These are phyloP conservation scores for Kodamaea hsintzibuensis DNA, from an alignment of 805 yeast genomes.

Conservation along the genomic window DNA sequence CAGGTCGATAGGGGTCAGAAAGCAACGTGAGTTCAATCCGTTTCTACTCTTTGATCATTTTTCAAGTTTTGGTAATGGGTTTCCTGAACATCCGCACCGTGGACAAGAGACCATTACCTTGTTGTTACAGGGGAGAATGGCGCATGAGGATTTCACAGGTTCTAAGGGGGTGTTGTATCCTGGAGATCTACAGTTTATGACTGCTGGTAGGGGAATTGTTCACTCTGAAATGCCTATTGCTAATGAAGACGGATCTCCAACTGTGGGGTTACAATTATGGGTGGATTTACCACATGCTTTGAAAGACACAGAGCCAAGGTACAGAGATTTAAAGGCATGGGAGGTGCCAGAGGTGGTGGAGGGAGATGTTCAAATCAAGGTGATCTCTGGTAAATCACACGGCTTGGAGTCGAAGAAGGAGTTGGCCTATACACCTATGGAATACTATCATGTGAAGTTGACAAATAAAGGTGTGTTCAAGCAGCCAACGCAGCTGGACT, in stretches of 20 bases:
- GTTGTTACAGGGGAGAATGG: constrained; percentile 63
- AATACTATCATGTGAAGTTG: constrained; percentile 65
- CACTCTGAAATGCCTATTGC: constrained; percentile 85
- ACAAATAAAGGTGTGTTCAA: constrained; percentile 63
- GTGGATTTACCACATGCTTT: constrained; percentile 71
- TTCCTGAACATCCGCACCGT: constrained; percentile 82
- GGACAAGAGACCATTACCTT: constrained; percentile 83
- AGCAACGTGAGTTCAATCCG: constrained; percentile 75
- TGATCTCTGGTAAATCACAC: constrained; percentile 74
- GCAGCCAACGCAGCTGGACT: constrained; percentile 61
- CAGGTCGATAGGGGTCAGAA: constrained; percentile 71
- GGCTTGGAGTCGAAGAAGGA: constrained; percentile 75
- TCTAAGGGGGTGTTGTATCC: constrained; percentile 69
- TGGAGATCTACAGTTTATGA: constrained; percentile 92
- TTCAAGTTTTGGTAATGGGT: constrained; percentile 63
- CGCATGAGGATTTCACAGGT: constrained; percentile 88
- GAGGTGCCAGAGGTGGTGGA: constrained; percentile 67
- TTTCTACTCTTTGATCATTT: constrained; percentile 83
- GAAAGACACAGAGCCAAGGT: constrained; percentile 69
- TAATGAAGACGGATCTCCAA: constrained; percentile 43
- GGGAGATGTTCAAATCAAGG: constrained; percentile 52
- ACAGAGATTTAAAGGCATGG: constrained; percentile 68
- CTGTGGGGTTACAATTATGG: constrained; percentile 82
- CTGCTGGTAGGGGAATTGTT: constrained; percentile 85
- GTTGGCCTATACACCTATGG: constrained; percentile 79